Evolutionary conservation across 495 filamentous ascomycete species (phyloP), one percentile per base, ranked within the genome.

Genomic region (Hypoxylon fuscum): DNA sequence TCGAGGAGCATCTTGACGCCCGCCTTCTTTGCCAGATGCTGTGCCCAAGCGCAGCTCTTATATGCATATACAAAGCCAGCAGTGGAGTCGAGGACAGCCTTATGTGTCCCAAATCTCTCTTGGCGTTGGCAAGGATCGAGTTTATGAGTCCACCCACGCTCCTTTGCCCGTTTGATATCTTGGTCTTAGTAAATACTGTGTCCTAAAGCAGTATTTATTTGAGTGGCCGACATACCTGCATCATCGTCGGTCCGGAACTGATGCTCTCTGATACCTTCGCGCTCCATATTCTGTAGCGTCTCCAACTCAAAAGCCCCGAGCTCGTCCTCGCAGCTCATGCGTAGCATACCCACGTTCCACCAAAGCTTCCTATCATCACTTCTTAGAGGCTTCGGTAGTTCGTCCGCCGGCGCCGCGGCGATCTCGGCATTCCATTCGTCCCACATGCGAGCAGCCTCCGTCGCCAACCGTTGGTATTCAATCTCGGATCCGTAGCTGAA

Each of bases 361-460:
- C 64, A 78, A 8, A 81, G 52, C 40, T 66, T 59, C 27, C 74
- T 71, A 0, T 56, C 27, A 0, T 27, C 60, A 5, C 32, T 51
- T 12, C 43, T 74, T 32, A 82, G 59, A 0, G 74, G 68, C 9
- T 67, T 54, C 1, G 79, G 77, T 0, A 76, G 18, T 1, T 64
- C 62, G 11, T 66, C 57, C 3, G 62, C 62, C 0, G 29, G 57
- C 2, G 62, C 57, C 0, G 17, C 58, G 0, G 45, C 40, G 1
- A 81, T 54, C 20, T 75, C 67, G 3, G 27, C 58, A 47, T 83
- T 81, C 79, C 80, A 83, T 18, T 42, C 49, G 9, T 75, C 62
- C 77, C 78, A 83, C 0, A 60, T 45, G 2, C 48, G 23, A 7
- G 76, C 69, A 2, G 78, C 72, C 27, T 78, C 74, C n/a, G 74